These are phyloP conservation scores for Vanrija pseudolonga DNA, from an alignment of 1,284 basidiomycete genomes.

Conservation along the genomic window DNA sequence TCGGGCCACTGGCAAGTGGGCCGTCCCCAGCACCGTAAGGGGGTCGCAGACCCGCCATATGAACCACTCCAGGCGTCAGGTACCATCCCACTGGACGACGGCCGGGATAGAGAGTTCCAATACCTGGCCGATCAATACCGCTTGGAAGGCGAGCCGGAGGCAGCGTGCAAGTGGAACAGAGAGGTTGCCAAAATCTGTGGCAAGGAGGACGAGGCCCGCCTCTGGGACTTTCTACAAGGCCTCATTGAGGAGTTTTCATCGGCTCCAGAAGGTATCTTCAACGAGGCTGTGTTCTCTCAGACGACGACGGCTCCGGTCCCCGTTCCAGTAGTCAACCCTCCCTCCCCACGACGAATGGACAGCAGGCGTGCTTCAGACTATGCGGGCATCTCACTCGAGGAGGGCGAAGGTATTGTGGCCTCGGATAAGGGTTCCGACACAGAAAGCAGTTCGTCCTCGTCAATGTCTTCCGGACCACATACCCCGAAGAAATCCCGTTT, in stretches of 20 bases:
- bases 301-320: background rate
- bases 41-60: constrained; percentile 43
- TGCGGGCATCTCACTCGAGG: constrained; percentile 4
- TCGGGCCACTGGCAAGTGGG: constrained; percentile 47
- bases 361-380: background rate
- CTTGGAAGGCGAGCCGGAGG: constrained; percentile 57
- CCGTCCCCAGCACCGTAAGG: constrained; percentile 28
- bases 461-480: background rate
- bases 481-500: constrained; percentile 8
- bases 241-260: constrained; percentile 53
- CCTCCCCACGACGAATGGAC: constrained; percentile 3
- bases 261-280: constrained; percentile 18
- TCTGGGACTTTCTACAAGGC: constrained; percentile 64
- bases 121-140: constrained; percentile 65
- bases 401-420: constrained; percentile 1
- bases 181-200: constrained; percentile 59
- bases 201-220: constrained; percentile 61
- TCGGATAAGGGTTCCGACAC: background rate
- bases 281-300: constrained; percentile 22
- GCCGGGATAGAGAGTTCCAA: constrained; percentile 57
- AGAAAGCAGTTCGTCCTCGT: background rate
- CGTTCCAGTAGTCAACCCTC: background rate
- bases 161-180: constrained; percentile 52
- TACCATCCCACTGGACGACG: constrained; percentile 24
- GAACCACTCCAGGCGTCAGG: constrained; percentile 39